Conservation (phyloP, 1,139 yeast genomes). For the Saccharomyces pastorianus region DNA sequence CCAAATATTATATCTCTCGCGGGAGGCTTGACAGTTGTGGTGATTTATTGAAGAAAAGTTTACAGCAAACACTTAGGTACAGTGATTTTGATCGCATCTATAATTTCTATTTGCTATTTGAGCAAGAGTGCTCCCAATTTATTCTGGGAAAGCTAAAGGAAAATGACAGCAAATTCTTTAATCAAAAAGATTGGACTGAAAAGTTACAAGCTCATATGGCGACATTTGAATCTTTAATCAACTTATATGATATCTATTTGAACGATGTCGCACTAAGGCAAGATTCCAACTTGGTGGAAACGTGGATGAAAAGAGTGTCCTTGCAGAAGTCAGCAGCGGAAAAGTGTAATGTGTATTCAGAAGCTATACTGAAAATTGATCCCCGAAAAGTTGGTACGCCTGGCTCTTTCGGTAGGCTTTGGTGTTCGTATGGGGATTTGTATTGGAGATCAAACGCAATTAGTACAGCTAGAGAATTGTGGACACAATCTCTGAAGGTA, state of each 20-base stretch:
- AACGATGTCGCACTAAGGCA: conserved; percentile 63
- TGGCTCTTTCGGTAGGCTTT: conserved; percentile 44
- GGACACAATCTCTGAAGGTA: conserved; percentile 60
- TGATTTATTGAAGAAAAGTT: conserved; percentile 26
- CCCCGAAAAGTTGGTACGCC: conserved; percentile 45
- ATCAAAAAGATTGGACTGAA: conserved; percentile 11
- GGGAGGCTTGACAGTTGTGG: conserved; percentile 39
- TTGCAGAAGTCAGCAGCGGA: conserved; percentile 34
- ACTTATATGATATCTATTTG: conserved; percentile 46
- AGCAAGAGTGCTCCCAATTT: conserved; percentile 42
- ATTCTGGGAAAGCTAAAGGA: conserved; percentile 32
- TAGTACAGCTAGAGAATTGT: conserved; percentile 55
- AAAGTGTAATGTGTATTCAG: conserved; percentile 50
- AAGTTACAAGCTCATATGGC: conserved; percentile 40
- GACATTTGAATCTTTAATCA: conserved; percentile 48
- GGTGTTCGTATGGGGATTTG: conserved; percentile 63
- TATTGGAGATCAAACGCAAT: conserved; percentile 51
- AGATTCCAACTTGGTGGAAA: conserved; percentile 51
- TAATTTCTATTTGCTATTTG: conserved; percentile 56
- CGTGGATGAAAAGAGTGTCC: conserved; percentile 59
- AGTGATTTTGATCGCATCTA: conserved; percentile 59
- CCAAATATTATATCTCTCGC: conserved; percentile 40
- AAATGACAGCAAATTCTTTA: conserved; percentile 8
- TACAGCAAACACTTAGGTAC: conserved; percentile 42
- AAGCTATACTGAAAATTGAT: conserved; percentile 60